Evolutionary conservation across 2,329 filamentous ascomycete species (phyloP).

Genomic region (Trichoderma koningiopsis): DNA sequence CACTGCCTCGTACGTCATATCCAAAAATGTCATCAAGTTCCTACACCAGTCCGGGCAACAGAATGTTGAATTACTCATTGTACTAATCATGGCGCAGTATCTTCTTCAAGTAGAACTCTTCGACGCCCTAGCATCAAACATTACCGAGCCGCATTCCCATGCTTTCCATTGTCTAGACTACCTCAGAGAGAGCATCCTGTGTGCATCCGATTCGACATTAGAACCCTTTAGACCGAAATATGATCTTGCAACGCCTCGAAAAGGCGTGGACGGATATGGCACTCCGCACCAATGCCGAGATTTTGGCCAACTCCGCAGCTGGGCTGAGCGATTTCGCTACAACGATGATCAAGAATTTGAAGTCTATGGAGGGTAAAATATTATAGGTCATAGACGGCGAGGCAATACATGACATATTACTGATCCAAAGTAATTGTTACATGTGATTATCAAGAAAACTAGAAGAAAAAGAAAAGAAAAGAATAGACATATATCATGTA

Average conservation of each 20-base stretch:
- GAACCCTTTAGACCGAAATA: slow-evolving; percentile 14
- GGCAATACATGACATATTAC: not conserved
- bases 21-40: not conserved
- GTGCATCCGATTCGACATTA: slow-evolving; percentile 2
- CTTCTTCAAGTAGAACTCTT: slow-evolving; percentile 16
- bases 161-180: slow-evolving; percentile 18
- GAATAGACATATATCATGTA: too few relatives aligned
- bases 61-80: too few relatives aligned
- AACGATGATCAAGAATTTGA: slow-evolving; percentile 18
- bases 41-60: not conserved
- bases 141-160: slow-evolving; percentile 16
- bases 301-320: slow-evolving; percentile 4
- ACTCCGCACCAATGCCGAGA: slow-evolving; percentile 19
- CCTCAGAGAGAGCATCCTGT: slow-evolving; percentile 17
- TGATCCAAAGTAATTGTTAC: too few relatives aligned
- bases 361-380: not conserved
- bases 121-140: slow-evolving; percentile 8
- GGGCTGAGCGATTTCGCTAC: slow-evolving; percentile 18
- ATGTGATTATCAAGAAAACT: too few relatives aligned
- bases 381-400: not conserved
- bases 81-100: not conserved
- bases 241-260: not conserved
- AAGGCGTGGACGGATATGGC: slow-evolving; percentile 15
- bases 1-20: slow-evolving; percentile 8
- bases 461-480: not conserved